Percentiles rank a stretch among this genome's conserved stretches.
These are phyloP conservation scores for Thermothielavioides terrestris DNA, from an alignment of 495 filamentous ascomycete species.

Conservation along the genomic window DNA sequence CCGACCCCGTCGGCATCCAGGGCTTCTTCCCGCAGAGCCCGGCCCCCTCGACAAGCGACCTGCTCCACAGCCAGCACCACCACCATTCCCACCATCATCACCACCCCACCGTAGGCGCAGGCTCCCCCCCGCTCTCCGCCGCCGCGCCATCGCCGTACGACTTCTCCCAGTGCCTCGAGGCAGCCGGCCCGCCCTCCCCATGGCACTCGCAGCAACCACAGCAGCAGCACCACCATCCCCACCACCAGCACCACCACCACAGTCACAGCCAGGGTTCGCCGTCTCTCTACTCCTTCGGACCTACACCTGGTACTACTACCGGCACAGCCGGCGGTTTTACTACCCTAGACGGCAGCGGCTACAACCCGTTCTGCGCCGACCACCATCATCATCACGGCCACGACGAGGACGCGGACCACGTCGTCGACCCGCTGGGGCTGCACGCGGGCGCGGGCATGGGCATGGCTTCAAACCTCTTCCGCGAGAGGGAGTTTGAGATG, in stretches of 20 bases:
- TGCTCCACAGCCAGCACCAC: conserved; percentile 12
- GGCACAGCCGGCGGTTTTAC: background rate
- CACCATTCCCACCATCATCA: conserved; percentile 17
- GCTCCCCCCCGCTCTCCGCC: background rate
- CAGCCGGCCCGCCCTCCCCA: background rate
- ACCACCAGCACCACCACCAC: conserved; percentile 3
- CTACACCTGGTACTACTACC: too few species aligned
- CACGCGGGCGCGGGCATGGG: background rate
- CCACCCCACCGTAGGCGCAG: conserved; percentile 15
- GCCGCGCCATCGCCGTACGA: conserved; percentile 2
- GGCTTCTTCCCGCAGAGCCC: conserved; percentile 20
- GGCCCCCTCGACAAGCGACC: conserved; percentile 15
- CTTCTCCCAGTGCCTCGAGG: background rate
- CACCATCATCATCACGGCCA: conserved; percentile 26
- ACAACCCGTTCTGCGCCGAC: conserved; percentile 13
- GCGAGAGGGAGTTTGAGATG: conserved; percentile 5
- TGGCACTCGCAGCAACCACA: conserved; percentile 1
- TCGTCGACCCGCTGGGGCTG: conserved; percentile 1
- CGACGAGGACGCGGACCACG: conserved; percentile 15
- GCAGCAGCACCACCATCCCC: background rate
- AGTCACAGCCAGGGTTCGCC: background rate
- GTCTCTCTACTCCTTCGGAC: background rate
- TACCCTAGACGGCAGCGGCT: too few species aligned
- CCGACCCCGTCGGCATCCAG: conserved; percentile 24
- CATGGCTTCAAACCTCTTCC: background rate